These are phyloP conservation scores for Cadophora sp. DNA, from an alignment of 2,329 filamentous ascomycete species.

Conservation along the genomic window DNA sequence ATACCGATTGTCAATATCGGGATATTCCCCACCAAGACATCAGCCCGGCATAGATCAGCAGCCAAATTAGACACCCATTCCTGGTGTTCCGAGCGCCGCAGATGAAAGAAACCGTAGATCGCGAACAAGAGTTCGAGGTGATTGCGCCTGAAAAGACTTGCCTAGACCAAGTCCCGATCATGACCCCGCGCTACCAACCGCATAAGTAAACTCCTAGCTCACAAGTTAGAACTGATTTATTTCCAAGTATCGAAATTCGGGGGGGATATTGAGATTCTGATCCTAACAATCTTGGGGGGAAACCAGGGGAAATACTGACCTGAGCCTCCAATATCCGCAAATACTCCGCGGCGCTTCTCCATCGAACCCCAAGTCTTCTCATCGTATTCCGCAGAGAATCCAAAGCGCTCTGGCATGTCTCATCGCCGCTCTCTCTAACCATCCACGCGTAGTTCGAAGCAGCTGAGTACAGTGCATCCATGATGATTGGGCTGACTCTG, in stretches of 20 bases:
- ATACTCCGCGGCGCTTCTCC: constrained; percentile 49
- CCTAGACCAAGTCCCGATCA: background rate
- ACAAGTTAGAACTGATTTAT: background rate
- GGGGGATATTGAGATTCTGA: no score
- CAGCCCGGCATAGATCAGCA: background rate
- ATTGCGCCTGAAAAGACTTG: background rate
- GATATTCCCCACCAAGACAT: no score
- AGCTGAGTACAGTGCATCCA: constrained; percentile 50
- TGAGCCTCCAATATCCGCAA: constrained; percentile 47
- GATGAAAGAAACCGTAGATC: background rate
- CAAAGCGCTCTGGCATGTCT: constrained; percentile 41
- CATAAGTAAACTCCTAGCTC: constrained; percentile 44
- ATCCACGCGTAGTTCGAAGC: constrained; percentile 49
- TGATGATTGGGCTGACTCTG: constrained; percentile 46
- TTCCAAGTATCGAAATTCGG: no score
- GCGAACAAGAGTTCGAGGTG: background rate
- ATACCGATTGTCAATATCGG: no score
- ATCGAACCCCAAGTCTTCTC: constrained; percentile 43
- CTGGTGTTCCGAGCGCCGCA: background rate
- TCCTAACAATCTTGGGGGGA: no score
- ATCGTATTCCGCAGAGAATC: constrained; percentile 45
- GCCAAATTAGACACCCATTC: background rate
- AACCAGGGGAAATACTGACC: background rate
- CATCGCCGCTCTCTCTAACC: constrained; percentile 48
- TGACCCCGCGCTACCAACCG: constrained; percentile 34